A percentile compares a stretch with the other conserved stretches of the same genome.
phyloP scores from a whole-genome alignment of 1,284 basidiomycete genomes.

The Ceratobasidium papillatum region DNA sequence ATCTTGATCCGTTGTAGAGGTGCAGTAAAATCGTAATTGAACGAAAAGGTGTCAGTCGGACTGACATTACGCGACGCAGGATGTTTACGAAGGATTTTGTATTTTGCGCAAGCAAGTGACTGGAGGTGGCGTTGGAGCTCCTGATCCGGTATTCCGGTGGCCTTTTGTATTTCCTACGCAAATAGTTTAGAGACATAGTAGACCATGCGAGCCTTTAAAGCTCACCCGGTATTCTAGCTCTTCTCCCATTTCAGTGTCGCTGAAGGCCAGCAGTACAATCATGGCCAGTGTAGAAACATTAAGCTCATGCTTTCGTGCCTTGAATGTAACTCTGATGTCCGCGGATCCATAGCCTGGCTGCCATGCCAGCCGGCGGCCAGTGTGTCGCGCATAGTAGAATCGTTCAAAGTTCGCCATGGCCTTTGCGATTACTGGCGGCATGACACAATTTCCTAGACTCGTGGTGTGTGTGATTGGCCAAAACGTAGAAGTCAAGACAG shows the following conservation, averaged over 20 bases:
- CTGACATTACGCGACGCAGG: slow-evolving; percentile 88
- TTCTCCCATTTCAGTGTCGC: slow-evolving; percentile 72
- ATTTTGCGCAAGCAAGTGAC: slow-evolving; percentile 97
- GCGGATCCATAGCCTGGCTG: slow-evolving; percentile 92
- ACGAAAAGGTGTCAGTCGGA: slow-evolving; percentile 82
- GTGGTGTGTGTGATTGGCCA: slow-evolving; percentile 78
- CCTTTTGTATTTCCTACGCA: slow-evolving; percentile 58
- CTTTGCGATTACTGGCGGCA: slow-evolving; percentile 72
- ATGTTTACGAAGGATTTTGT: slow-evolving; percentile 90
- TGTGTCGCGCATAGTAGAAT: slow-evolving; percentile 91
- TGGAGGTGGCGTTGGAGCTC: slow-evolving; percentile 94
- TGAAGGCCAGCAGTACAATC: slow-evolving; percentile 90
- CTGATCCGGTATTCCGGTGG: slow-evolving; percentile 75
- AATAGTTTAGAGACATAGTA: slow-evolving; percentile 38
- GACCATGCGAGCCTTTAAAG: slow-evolving; percentile 6
- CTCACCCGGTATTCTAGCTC: slow-evolving; percentile 76
- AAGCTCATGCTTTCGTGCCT: slow-evolving; percentile 82
- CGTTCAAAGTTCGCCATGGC: slow-evolving; percentile 82
- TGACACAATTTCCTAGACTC: slow-evolving; percentile 54
- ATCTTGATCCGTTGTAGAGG: slow-evolving; percentile 94
- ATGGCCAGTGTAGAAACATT: slow-evolving; percentile 93
- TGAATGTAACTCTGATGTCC: slow-evolving; percentile 89
- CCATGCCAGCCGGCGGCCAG: slow-evolving; percentile 92
- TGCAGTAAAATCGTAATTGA: slow-evolving; percentile 84
- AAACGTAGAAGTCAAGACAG: slow-evolving; percentile 91